Percentiles rank a stretch among this genome's conserved stretches.
Evolutionary conservation across 163 green algal species (phyloP).

Genomic region (Prototheca cutis): DNA sequence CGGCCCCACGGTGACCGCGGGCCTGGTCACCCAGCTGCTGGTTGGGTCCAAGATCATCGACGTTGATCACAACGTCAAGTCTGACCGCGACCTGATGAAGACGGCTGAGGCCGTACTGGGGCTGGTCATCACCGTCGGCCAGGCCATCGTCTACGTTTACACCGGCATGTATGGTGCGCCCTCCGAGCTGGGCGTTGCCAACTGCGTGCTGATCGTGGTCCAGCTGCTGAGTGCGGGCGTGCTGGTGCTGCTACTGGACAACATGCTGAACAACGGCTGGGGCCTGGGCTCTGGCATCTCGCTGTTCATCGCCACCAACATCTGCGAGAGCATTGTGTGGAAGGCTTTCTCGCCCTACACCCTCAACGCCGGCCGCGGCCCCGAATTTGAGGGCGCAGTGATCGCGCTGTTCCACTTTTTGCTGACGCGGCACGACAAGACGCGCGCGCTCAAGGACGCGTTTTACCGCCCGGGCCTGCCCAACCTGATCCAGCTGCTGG

Average conservation of each 20-base stretch:
- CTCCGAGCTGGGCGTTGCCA: constrained; percentile 76
- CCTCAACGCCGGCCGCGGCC: constrained; percentile 65
- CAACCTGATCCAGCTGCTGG: constrained; percentile 95
- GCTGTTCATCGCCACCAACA: constrained; percentile 99
- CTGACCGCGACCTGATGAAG: constrained; percentile 72
- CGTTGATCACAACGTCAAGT: constrained; percentile 93
- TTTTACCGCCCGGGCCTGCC: constrained; percentile 97
- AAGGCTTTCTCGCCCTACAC: constrained; percentile 94
- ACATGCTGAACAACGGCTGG: constrained; percentile 96
- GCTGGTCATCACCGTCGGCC: constrained; percentile 95
- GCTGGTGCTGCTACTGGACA: constrained; percentile 98
- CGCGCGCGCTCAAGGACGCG: constrained; percentile 63
- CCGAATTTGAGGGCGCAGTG: constrained; percentile 97
- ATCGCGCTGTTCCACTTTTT: constrained; percentile 96
- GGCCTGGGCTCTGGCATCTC: constrained; percentile 96
- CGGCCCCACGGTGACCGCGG: constrained; percentile 89
- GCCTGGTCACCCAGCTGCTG: constrained; percentile 98
- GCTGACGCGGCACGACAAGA: constrained; percentile 90
- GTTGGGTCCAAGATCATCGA: constrained; percentile 96
- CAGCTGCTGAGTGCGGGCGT: constrained; percentile 97
- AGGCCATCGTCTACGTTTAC: constrained; percentile 97
- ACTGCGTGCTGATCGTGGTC: constrained; percentile 91
- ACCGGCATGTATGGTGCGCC: constrained; percentile 98
- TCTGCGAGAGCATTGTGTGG: constrained; percentile 99
- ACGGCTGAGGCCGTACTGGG: constrained; percentile 92